phyloP scores from a whole-genome alignment of 2,329 filamentous ascomycete species.

The Immersiporthe knoxdaviesiana region DNA sequence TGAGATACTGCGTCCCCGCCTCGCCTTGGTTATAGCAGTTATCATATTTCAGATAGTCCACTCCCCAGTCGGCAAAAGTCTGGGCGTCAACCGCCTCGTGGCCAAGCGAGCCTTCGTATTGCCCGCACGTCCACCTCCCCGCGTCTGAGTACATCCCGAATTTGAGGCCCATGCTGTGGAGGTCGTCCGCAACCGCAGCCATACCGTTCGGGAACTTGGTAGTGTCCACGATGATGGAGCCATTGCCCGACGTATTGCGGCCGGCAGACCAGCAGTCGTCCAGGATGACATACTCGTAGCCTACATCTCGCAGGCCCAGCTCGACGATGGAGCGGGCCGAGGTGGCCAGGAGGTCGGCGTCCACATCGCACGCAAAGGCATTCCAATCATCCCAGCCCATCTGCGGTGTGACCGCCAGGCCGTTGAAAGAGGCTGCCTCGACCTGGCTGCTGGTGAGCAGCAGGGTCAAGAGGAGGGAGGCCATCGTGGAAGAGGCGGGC shows the following conservation, averaged over 20 bases:
- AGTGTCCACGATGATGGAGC: constrained; percentile 38
- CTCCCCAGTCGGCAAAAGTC: constrained; percentile 55
- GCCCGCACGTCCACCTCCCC: constrained; percentile 54
- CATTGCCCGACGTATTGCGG: constrained; percentile 33
- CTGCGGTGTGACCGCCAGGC: constrained; percentile 27
- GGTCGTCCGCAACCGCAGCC: constrained; percentile 39
- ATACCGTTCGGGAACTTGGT: constrained; percentile 44
- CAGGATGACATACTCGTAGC: constrained; percentile 38
- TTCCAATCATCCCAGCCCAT: constrained; percentile 35
- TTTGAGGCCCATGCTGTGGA: constrained; percentile 43
- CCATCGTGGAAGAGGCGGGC: constrained; percentile 8
- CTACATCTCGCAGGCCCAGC: constrained; percentile 36
- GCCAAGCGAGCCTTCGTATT: constrained; percentile 53
- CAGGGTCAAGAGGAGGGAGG: constrained; percentile 16
- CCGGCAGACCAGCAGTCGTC: constrained; percentile 43
- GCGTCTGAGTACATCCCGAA: constrained; percentile 47
- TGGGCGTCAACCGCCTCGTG: constrained; percentile 57
- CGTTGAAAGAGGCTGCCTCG: constrained; percentile 22
- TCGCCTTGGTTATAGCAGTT: constrained; percentile 46
- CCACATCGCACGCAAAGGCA: constrained; percentile 32
- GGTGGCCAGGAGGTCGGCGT: constrained; percentile 29
- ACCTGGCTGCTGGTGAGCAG: constrained; percentile 18
- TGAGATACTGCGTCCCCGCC: constrained; percentile 35
- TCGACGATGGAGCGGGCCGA: constrained; percentile 33
- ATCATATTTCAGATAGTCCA: constrained; percentile 59